phyloP scores from a whole-genome alignment of 345 rosid genomes.

The Isatis tinctoria region DNA sequence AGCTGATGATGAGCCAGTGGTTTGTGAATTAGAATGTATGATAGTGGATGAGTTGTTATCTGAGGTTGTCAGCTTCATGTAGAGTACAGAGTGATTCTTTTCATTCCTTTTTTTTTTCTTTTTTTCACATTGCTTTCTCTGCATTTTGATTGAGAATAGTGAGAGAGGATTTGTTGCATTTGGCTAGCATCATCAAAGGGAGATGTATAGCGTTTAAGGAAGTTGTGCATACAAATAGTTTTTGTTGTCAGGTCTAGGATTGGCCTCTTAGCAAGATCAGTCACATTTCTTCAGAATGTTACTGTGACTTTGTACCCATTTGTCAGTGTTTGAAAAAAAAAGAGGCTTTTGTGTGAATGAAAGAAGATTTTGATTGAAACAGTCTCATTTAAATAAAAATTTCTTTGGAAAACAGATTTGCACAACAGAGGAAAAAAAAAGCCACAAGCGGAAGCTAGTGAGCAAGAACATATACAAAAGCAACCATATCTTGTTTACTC shows the following conservation, averaged over 20 bases:
- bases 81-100: constrained; percentile 25
- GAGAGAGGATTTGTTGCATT: constrained; percentile 7
- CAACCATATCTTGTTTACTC: background rate
- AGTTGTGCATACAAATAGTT: constrained; percentile 22
- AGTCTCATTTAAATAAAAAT: constrained; percentile 17
- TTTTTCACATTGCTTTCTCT: constrained; percentile 7
- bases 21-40: constrained; percentile 59
- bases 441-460: constrained; percentile 4
- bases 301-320: constrained; percentile 27
- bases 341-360: constrained; percentile 25
- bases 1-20: constrained; percentile 50
- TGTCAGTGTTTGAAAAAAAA: constrained; percentile 1
- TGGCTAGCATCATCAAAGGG: constrained; percentile 22
- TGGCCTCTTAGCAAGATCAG: constrained; percentile 22
- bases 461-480: constrained; percentile 29
- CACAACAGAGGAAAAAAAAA: constrained; percentile 7
- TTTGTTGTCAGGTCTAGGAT: constrained; percentile 18
- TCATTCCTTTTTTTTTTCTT: constrained; percentile 19
- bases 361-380: constrained; percentile 31
- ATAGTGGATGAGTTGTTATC: constrained; percentile 63
- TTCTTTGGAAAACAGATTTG: background rate
- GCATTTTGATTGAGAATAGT: constrained; percentile 22
- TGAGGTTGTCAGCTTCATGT: constrained; percentile 49
- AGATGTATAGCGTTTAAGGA: constrained; percentile 19
- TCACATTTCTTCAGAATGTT: constrained; percentile 19